A percentile compares a stretch with the other conserved stretches of the same genome.
These are phyloP conservation scores for Anthostomella pinea DNA, from an alignment of 2,329 filamentous ascomycete genomes.

Conservation along the genomic window DNA sequence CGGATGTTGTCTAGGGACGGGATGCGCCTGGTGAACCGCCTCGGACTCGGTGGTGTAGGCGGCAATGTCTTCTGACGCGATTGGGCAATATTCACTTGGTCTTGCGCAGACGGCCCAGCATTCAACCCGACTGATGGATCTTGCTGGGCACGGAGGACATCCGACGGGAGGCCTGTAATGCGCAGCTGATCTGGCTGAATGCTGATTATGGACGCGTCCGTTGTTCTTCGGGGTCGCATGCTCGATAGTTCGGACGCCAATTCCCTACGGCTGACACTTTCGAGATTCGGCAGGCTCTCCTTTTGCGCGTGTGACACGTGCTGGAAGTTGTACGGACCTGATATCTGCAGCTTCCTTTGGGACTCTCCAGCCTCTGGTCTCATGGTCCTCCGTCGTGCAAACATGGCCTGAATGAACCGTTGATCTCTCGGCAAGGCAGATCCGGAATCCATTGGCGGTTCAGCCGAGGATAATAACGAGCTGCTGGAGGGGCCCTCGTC, in stretches of 20 bases:
- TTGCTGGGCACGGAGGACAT: constrained; percentile 32
- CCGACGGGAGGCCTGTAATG: constrained; percentile 49
- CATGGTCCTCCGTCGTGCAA: constrained; percentile 45
- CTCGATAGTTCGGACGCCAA: constrained; percentile 44
- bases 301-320: constrained; percentile 59
- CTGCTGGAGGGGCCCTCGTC: constrained; percentile 45
- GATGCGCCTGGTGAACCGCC: constrained; percentile 40
- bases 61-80: constrained; percentile 19
- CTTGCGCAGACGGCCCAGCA: no score
- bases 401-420: constrained; percentile 47
- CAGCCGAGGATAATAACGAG: constrained; percentile 49
- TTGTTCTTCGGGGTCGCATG: constrained; percentile 36
- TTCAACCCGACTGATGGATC: constrained; percentile 22
- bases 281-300: constrained; percentile 43
- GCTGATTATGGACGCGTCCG: constrained; percentile 34
- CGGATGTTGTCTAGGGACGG: constrained; percentile 51
- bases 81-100: no score
- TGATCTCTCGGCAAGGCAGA: constrained; percentile 38
- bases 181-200: constrained; percentile 41
- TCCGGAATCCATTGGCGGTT: constrained; percentile 36
- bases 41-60: constrained; percentile 30
- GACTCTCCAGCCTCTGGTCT: constrained; percentile 24
- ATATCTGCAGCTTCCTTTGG: constrained; percentile 52
- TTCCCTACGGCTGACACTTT: constrained; percentile 39
- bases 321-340: constrained; percentile 64